These are phyloP conservation scores for Apiospora kogelbergensis DNA, from an alignment of 2,329 filamentous ascomycete genomes.

Conservation along the genomic window DNA sequence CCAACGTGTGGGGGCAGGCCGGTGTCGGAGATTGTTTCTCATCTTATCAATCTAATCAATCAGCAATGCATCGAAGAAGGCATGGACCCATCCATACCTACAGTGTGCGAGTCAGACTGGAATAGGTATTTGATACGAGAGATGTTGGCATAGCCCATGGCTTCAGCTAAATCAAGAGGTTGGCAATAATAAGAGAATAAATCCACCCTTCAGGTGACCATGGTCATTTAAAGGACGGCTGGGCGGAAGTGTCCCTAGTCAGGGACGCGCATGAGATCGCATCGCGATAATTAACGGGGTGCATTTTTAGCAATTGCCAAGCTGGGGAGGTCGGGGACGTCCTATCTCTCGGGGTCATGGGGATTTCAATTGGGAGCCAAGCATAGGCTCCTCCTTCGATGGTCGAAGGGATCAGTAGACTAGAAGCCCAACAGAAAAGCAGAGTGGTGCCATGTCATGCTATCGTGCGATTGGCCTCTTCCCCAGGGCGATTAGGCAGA, in stretches of 20 bases:
- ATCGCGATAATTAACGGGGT: not conserved
- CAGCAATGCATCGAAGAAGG: not conserved
- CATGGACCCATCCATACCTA: not conserved
- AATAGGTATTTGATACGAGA: not conserved
- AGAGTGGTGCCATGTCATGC: not conserved
- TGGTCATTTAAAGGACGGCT: not conserved
- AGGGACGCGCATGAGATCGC: not conserved
- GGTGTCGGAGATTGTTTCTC: not conserved
- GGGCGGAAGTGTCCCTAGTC: not conserved
- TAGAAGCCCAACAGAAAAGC: not conserved
- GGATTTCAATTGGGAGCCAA: not conserved
- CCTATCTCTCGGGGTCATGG: not conserved
- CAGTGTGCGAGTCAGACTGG: not conserved
- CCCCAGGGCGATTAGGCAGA: not conserved
- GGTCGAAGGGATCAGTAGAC: not conserved
- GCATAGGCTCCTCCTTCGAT: not conserved
- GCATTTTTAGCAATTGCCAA: not conserved
- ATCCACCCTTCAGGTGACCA: not conserved
- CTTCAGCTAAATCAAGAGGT: not conserved
- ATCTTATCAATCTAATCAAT: constrained; percentile 7
- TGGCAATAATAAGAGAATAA: not conserved
- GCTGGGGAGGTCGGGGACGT: not conserved
- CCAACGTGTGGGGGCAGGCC: not conserved
- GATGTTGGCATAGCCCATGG: not conserved
- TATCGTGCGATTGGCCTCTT: not conserved